Conservation (phyloP, 1,284 basidiomycete species). For the Grifola frondosa region DNA sequence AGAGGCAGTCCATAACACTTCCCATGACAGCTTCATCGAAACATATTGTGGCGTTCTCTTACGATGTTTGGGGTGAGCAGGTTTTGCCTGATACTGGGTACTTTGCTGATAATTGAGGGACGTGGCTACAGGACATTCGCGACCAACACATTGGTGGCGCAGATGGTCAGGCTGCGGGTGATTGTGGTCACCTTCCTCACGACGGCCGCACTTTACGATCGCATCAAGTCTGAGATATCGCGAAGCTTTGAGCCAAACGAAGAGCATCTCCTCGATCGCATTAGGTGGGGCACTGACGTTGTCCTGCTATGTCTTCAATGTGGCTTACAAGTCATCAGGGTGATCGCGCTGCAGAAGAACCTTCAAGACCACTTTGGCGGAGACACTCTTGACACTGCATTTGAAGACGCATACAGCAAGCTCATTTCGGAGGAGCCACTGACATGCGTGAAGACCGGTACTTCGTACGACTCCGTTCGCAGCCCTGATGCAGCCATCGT, state of each 20-base stretch:
- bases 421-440: conserved; percentile 1
- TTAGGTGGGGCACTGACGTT: too few relatives aligned
- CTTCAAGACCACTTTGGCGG: too few relatives aligned
- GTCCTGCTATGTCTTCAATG: conserved; percentile 11
- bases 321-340: conserved; percentile 28
- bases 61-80: conserved; percentile 1
- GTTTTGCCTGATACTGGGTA: too few relatives aligned
- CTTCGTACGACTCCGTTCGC: not conserved
- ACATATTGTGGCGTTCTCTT: not conserved
- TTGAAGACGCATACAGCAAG: not conserved
- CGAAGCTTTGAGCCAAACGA: conserved; percentile 10
- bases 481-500: conserved; percentile 2
- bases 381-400: too few relatives aligned
- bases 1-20: too few relatives aligned
- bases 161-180: not conserved
- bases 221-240: conserved; percentile 4
- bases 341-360: too few relatives aligned
- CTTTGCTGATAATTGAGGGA: too few relatives aligned
- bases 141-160: conserved; percentile 1
- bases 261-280: not conserved
- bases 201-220: conserved; percentile 3
- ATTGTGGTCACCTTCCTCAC: conserved; percentile 9
- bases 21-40: too few relatives aligned
- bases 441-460: conserved; percentile 7
- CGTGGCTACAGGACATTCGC: conserved; percentile 8